These are phyloP conservation scores for Suillus alpinus DNA, from an alignment of 768 basidiomycete genomes.

Conservation along the genomic window DNA sequence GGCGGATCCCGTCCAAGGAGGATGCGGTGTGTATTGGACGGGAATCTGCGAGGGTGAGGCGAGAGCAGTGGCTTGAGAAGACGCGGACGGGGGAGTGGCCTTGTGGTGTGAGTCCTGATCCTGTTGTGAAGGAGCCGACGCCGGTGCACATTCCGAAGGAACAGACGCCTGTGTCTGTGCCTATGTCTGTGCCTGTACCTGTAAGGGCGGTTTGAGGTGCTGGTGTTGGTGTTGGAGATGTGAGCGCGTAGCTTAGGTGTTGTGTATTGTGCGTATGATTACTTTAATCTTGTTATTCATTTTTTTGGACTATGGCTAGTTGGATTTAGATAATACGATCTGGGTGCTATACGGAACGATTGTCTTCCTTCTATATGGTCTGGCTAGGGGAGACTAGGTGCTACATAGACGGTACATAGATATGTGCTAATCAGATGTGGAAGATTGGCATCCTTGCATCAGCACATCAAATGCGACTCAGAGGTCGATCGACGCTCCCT, in stretches of 20 bases:
- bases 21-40: conserved; percentile 33
- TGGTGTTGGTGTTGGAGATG: background rate
- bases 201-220: background rate
- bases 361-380: no score
- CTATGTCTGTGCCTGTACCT: background rate
- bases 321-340: no score
- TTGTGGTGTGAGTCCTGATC: background rate
- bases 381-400: no score
- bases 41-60: conserved; percentile 13
- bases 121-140: background rate
- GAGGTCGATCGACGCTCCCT: no score
- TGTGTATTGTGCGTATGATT: background rate
- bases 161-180: background rate
- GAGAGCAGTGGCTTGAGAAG: conserved; percentile 25
- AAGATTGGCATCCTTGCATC: no score
- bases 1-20: conserved; percentile 40
- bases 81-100: background rate
- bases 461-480: no score
- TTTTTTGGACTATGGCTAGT: background rate
- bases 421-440: no score
- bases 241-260: background rate
- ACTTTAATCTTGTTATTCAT: background rate
- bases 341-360: no score
- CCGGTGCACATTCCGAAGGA: background rate
- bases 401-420: no score